Evolutionary conservation across 768 basidiomycete species (phyloP), one percentile per base, ranked within the genome.

Genomic region (Austroboletus eburneus): DNA sequence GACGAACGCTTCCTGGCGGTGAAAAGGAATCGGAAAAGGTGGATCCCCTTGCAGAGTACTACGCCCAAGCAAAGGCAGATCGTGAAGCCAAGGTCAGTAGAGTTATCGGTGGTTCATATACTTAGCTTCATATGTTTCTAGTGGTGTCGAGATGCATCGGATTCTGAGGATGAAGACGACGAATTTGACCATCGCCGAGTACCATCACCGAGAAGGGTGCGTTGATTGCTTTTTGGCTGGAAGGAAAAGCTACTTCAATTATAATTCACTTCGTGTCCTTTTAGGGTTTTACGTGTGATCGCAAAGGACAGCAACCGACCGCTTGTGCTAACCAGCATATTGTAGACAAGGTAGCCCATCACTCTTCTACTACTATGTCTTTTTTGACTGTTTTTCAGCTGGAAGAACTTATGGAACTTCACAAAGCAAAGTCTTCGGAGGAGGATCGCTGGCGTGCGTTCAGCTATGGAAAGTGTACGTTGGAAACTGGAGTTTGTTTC

Each of bases 221-320:
- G 64, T 56, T 10, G 9, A n/a, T 9, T 30, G 4, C 5, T 13
- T 33, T 29, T 24, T 17, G 9, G 3, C 8, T n/a, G 10, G 21
- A 38, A 16, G 3, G 13, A 7, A 3, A 38, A 2, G 12, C 27
- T 27, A 6, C 12, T 27, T 12, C 27, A 12, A 12, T 12, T 27
- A 27, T 27, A 5, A 12, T 5, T 27, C 27, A 6, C 12, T 27
- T 27, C 32, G 12, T 13, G 3, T 38, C 29, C 21, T 18, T 24
- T 17, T 20, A 87, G 83, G 79, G 79, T n/a, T 90, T 79, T 65
- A 67, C 78, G 13, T 86, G 84, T 58, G 85, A 90, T 51, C 66
- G 66, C 14, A 77, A 75, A 53, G 69, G 69, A 22, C 57, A 48
- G 1, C 63, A 58, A 37, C 38, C 57, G 46, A 55, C 49, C 1